phyloP scores from a whole-genome alignment of 2,329 filamentous ascomycete species.

The Lasiodiplodia sp. region DNA sequence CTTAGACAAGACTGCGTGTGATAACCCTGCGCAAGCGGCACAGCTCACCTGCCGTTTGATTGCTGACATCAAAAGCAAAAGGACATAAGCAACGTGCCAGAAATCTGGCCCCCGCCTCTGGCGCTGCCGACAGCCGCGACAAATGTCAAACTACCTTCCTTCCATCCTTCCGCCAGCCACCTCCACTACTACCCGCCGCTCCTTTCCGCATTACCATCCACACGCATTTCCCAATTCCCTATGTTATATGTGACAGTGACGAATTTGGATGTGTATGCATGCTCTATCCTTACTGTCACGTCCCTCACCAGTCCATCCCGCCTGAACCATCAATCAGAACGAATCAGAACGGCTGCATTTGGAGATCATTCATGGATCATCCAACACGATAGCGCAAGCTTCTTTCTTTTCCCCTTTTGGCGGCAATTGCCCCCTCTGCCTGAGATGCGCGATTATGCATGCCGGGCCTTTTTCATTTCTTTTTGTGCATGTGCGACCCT shows the following conservation, averaged over 20 bases:
- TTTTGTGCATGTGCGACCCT: too few species aligned
- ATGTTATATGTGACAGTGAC: background rate
- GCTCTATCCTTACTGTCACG: background rate
- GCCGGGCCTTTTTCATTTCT: too few species aligned
- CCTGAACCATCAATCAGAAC: background rate
- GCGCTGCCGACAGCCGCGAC: too few species aligned
- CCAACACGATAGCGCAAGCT: background rate
- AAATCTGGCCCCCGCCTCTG: too few species aligned
- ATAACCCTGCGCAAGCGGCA: slow-evolving; percentile 4
- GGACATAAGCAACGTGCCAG: background rate
- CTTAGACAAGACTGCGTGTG: background rate
- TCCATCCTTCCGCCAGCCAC: background rate
- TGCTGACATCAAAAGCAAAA: background rate
- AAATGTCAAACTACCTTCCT: too few species aligned
- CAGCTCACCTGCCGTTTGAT: background rate
- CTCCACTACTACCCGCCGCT: background rate
- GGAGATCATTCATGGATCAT: background rate
- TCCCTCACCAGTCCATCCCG: background rate
- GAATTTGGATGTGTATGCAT: background rate
- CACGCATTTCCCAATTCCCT: background rate
- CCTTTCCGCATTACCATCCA: background rate
- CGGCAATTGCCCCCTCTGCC: too few species aligned
- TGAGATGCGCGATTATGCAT: too few species aligned
- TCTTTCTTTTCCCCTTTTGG: too few species aligned
- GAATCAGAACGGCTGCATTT: background rate